Percentiles rank a stretch among this genome's conserved stretches.
These are phyloP conservation scores for Mucor saturninus DNA, from an alignment of 371 early-diverging fungal genomes.

Conservation along the genomic window DNA sequence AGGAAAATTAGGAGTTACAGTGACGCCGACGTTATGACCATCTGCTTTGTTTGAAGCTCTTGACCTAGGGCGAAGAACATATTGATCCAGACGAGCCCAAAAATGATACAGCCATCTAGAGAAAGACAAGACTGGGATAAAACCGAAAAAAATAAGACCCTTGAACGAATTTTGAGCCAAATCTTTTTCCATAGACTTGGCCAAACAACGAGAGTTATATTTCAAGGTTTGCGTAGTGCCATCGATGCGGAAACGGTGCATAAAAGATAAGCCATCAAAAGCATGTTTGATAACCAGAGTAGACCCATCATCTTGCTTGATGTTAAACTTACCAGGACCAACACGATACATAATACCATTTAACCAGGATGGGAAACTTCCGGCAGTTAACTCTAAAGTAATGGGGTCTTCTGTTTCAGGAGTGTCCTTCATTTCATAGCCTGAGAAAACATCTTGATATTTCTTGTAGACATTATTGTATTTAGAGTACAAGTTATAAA, in stretches of 20 bases:
- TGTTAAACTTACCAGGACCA: conserved; percentile 48
- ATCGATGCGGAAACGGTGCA: conserved; percentile 44
- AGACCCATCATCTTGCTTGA: conserved; percentile 31
- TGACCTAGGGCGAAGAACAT: not conserved
- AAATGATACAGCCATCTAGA: conserved; percentile 5
- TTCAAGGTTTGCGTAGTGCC: conserved; percentile 23
- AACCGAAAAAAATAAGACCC: conserved; percentile 33
- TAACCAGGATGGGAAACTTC: conserved; percentile 46
- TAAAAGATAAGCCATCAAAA: conserved; percentile 48
- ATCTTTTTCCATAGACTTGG: conserved; percentile 22
- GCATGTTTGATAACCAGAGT: conserved; percentile 40
- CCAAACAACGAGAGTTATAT: conserved; percentile 40
- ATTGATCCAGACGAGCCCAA: conserved; percentile 1
- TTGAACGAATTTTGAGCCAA: conserved; percentile 2
- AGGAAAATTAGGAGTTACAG: conserved; percentile 61
- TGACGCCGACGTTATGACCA: conserved; percentile 49
- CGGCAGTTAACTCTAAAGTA: conserved; percentile 35
- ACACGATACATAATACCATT: conserved; percentile 48
- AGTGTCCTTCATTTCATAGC: conserved; percentile 14
- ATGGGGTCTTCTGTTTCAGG: conserved; percentile 51
- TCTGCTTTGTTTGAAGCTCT: conserved; percentile 19
- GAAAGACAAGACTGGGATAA: conserved; percentile 11
- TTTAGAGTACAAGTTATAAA: not conserved
- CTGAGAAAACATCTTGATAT: conserved; percentile 1
- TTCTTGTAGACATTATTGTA: conserved; percentile 9